Evolutionary conservation across 2,329 filamentous ascomycete genomes (phyloP).

Genomic region (Ceratocystis colombiana): DNA sequence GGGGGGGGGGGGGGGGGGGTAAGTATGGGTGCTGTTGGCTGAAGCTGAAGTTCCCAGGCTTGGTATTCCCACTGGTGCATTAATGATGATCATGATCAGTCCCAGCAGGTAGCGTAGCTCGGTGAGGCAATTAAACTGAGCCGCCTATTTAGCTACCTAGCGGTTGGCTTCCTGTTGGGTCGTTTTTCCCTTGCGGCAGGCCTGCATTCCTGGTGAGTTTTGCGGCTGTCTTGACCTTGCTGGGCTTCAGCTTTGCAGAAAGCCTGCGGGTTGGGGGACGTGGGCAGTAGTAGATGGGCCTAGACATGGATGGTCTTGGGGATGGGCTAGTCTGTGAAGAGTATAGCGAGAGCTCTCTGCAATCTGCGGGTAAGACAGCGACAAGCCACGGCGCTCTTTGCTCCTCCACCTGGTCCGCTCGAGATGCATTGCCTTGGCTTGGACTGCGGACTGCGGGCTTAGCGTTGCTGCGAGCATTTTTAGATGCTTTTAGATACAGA

Average conservation of each 20-base stretch:
- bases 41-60: neutral
- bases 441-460: neutral
- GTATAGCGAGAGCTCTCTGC: neutral
- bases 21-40: neutral
- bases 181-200: neutral
- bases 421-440: neutral
- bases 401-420: too few relatives aligned
- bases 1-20: neutral
- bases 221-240: constrained; percentile 8
- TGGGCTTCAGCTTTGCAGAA: neutral
- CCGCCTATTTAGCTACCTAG: neutral
- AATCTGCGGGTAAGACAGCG: neutral
- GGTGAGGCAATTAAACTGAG: constrained; percentile 8
- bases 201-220: constrained; percentile 1
- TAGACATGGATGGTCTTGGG: too few relatives aligned
- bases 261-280: neutral
- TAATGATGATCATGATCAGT: constrained; percentile 16
- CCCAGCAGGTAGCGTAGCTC: neutral
- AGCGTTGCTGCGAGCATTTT: constrained; percentile 1
- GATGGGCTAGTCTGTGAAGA: neutral
- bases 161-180: neutral
- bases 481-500: neutral
- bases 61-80: constrained; percentile 6
- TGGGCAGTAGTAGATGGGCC: neutral
- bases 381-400: neutral